These are phyloP conservation scores for Citrus reticulata DNA, from an alignment of 345 rosid species.

Conservation along the genomic window DNA sequence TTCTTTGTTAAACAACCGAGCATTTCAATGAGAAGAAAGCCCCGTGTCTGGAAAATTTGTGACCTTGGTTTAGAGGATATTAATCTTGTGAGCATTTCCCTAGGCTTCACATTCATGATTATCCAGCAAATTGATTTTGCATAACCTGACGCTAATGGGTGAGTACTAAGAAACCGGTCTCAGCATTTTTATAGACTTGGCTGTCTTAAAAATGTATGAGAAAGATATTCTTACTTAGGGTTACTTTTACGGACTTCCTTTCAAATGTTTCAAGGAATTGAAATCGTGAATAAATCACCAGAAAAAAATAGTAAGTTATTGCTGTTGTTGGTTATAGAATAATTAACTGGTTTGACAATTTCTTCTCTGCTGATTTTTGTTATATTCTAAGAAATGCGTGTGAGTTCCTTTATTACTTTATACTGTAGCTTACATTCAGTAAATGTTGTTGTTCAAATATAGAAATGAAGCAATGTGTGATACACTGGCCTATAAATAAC, in stretches of 20 bases:
- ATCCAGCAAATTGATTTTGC: not conserved
- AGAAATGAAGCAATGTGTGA: constrained; percentile 1
- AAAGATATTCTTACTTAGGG: not conserved
- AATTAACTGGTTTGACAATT: not conserved
- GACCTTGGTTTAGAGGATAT: not conserved
- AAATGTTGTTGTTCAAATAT: not conserved
- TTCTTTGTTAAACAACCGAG: not conserved
- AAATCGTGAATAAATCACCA: too few relatives aligned
- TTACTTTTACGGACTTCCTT: not conserved
- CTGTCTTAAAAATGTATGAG: not conserved
- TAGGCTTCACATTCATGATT: not conserved
- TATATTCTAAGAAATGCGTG: not conserved
- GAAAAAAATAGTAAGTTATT: not conserved
- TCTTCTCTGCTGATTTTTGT: not conserved
- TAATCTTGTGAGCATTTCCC: not conserved
- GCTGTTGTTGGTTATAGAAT: not conserved
- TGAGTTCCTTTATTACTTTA: constrained; percentile 2
- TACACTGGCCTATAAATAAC: constrained; percentile 1
- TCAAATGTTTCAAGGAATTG: not conserved
- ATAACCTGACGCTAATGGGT: not conserved
- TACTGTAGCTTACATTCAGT: constrained; percentile 2
- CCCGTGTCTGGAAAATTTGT: not conserved
- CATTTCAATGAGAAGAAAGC: not conserved
- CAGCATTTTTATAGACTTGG: not conserved
- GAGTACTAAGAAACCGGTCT: not conserved